Base-by-base conservation (phyloP, 768 basidiomycete species). In the Suillus subalutaceus region DNA sequence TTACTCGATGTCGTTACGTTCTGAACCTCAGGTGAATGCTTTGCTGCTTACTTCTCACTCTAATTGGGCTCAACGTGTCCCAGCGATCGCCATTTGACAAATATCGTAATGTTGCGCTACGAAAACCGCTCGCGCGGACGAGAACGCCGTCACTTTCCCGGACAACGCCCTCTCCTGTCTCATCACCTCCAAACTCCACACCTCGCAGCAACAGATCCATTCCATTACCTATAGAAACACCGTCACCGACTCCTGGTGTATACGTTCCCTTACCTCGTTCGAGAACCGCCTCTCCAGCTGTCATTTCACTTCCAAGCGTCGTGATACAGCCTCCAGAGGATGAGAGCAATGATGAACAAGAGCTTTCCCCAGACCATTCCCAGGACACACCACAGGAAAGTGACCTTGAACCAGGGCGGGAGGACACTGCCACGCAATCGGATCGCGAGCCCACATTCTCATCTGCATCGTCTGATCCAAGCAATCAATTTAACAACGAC, bases 81-180 rank as follows among this genome's bases (percentile, higher is more conserved):
- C 65, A 91, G 90, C 77, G 81, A 15, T 90, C 90, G 15, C 87
- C 89, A 15, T 81, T 83, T 50, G 83, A 88, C 67, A 89, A 85
- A 67, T 88, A 83, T 73, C 86, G 87, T 12, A 88, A 91, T 71
- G 85, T 90, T 35, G 83, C 85, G 15, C 68, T 89, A 59, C 85
- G 89, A 40, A 83, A 82, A 64, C 82, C 85, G 20, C 72, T 82
- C 44, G 71, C 81, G 23, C 83, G 87, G 37, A 80, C 81, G 23
- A 86, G 90, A 35, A 90, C 89, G 6, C 90, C 90, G 6, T 90
- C 90, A 2, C 80, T 91, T 10, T 85, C 90, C 9, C 84, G 84
- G 61, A 90, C 88, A 1, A 82, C 84, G 0, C 84, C 87, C 41
- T 88, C 88, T 1, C 82, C 81, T 30, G 80, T 83, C 0, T 87